phyloP scores from a whole-genome alignment of 768 basidiomycete genomes.

The Lactarius pseudohatsudake region DNA sequence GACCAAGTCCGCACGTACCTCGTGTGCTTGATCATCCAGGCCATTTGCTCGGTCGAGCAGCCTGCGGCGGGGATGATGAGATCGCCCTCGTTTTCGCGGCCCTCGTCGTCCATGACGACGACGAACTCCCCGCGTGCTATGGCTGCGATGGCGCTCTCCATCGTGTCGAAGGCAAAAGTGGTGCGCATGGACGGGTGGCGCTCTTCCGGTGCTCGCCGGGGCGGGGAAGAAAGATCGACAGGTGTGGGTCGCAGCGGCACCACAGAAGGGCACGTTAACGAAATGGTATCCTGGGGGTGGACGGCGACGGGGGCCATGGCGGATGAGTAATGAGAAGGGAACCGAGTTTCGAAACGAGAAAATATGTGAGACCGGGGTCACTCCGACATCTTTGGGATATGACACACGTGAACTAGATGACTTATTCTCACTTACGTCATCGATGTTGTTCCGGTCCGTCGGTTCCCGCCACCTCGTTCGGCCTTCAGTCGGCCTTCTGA shows the following conservation, averaged over 20 bases:
- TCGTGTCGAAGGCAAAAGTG: constrained; percentile 69
- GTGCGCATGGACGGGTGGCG: constrained; percentile 32
- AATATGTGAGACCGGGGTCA: not conserved
- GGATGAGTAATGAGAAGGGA: not conserved
- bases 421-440: not conserved
- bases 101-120: constrained; percentile 97
- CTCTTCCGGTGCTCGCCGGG: constrained; percentile 32
- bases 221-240: constrained; percentile 26
- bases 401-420: not conserved
- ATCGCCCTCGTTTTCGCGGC: constrained; percentile 96
- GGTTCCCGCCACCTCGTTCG: too few species aligned
- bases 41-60: constrained; percentile 95
- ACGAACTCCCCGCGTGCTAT: constrained; percentile 84
- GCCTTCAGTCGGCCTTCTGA: too few species aligned
- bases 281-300: not conserved
- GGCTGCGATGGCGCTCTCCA: constrained; percentile 76
- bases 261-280: not conserved
- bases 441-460: too few species aligned
- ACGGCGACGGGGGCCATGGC: constrained; percentile 22
- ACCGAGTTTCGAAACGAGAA: not conserved
- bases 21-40: constrained; percentile 96
- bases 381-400: not conserved
- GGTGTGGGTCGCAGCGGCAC: constrained; percentile 1
- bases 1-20: constrained; percentile 62
- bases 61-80: constrained; percentile 83